These are phyloP conservation scores for Aspergillus carbonarius DNA, from an alignment of 2,329 filamentous ascomycete genomes.

Conservation along the genomic window DNA sequence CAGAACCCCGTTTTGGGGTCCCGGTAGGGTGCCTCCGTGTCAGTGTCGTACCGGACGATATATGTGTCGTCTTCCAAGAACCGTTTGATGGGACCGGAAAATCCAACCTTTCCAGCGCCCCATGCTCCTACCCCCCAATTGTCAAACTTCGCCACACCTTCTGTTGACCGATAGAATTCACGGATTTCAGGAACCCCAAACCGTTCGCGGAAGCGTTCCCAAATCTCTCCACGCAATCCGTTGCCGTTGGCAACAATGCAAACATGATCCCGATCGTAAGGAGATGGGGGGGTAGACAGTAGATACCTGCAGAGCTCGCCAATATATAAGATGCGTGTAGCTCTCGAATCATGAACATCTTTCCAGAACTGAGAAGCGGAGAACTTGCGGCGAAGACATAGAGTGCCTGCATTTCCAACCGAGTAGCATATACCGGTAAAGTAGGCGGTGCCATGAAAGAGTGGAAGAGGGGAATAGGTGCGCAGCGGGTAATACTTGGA, in stretches of 20 bases:
- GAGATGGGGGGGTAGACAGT: constrained; percentile 44
- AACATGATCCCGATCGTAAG: constrained; percentile 46
- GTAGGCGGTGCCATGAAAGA: constrained; percentile 52
- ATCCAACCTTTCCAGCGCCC: constrained; percentile 47
- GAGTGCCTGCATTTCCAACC: constrained; percentile 41
- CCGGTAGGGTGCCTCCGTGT: constrained; percentile 43
- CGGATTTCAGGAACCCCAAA: constrained; percentile 48
- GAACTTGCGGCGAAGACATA: constrained; percentile 49
- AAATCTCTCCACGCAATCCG: constrained; percentile 49
- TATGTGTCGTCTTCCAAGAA: constrained; percentile 44
- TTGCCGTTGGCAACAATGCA: constrained; percentile 50
- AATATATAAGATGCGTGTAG: constrained; percentile 48
- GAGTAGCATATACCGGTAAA: constrained; percentile 46
- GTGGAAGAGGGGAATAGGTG: constrained; percentile 49
- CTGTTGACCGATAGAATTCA: constrained; percentile 51
- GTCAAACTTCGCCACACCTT: constrained; percentile 48
- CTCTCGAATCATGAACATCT: constrained; percentile 44
- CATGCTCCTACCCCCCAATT: constrained; percentile 44
- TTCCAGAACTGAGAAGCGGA: constrained; percentile 49
- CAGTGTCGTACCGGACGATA: constrained; percentile 44
- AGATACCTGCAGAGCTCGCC: constrained; percentile 53
- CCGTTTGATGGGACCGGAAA: constrained; percentile 42
- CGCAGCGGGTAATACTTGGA: constrained; percentile 47
- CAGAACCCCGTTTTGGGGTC: constrained; percentile 49
- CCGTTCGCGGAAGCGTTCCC: constrained; percentile 47